Evolutionary conservation across 164 flowering plant species (phyloP).

Genomic region (Berberis vulgaris): DNA sequence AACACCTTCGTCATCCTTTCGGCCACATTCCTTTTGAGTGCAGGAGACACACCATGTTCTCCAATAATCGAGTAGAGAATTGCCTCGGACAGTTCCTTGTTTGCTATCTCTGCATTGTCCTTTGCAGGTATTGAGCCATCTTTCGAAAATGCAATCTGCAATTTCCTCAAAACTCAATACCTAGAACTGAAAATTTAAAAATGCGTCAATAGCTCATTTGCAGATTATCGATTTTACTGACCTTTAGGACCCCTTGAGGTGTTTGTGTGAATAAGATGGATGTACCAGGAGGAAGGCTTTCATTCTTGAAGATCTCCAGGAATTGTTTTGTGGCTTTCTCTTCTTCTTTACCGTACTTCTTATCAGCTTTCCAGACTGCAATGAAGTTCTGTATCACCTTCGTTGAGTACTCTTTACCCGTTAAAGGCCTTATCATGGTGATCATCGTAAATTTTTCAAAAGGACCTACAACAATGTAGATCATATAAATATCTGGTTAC

Average conservation of each 20-base stretch:
- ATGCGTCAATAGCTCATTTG: not conserved
- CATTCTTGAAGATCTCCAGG: conserved; percentile 49
- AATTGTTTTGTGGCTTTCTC: conserved; percentile 57
- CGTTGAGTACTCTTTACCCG: conserved; percentile 68
- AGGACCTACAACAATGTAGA: conserved; percentile 33
- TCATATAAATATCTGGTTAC: no score
- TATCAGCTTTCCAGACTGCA: conserved; percentile 51
- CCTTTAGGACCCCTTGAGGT: conserved; percentile 49
- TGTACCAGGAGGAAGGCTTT: conserved; percentile 63
- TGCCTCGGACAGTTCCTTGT: conserved; percentile 46
- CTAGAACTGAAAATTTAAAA: not conserved
- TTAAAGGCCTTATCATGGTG: conserved; percentile 61
- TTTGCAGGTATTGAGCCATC: conserved; percentile 39
- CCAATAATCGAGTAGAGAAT: conserved; percentile 71
- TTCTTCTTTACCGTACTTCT: conserved; percentile 55
- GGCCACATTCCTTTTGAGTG: conserved; percentile 41
- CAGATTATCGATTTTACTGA: conserved; percentile 8
- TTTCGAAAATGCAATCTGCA: conserved; percentile 59
- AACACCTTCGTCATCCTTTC: conserved; percentile 15
- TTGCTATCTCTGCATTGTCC: conserved; percentile 47
- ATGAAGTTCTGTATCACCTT: conserved; percentile 80
- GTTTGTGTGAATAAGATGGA: conserved; percentile 70
- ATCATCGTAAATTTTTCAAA: conserved; percentile 69
- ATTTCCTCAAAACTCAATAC: no score
- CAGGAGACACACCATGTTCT: conserved; percentile 60